These are phyloP conservation scores for Acrasis kona DNA, from an alignment of 78 protist genomes.

Conservation along the genomic window DNA sequence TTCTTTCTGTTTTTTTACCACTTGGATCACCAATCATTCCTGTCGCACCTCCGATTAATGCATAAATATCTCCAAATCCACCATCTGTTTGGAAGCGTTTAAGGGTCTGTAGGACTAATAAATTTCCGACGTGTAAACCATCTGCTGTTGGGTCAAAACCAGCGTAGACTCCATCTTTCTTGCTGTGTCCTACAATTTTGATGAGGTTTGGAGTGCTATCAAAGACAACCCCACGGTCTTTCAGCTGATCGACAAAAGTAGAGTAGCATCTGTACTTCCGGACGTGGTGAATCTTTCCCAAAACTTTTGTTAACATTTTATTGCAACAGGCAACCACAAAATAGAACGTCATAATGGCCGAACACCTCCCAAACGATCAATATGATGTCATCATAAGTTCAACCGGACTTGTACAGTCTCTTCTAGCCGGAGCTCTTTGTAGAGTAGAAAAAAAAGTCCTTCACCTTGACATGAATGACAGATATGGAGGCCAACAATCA, in stretches of 20 bases:
- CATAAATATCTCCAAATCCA: not conserved
- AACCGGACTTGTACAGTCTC: not conserved
- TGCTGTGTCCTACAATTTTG: too few species aligned
- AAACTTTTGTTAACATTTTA: too few species aligned
- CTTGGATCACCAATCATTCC: conserved; percentile 79
- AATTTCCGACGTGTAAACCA: conserved; percentile 73
- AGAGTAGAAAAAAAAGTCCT: not conserved
- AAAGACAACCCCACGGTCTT: too few species aligned
- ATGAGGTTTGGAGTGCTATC: too few species aligned
- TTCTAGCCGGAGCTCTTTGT: not conserved
- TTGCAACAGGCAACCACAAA: too few species aligned
- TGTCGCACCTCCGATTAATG: conserved; percentile 73
- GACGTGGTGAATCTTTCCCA: too few species aligned
- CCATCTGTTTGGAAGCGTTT: conserved; percentile 27
- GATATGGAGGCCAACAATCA: conserved; percentile 4
- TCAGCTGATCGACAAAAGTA: too few species aligned
- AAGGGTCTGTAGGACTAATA: conserved; percentile 48
- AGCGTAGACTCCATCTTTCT: too few species aligned
- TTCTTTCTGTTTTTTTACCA: conserved; percentile 59
- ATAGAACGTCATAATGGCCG: too few species aligned
- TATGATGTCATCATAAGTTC: not conserved
- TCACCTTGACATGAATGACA: not conserved
- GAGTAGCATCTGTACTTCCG: too few species aligned
- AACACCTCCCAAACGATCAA: too few species aligned
- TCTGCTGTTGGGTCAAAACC: conserved; percentile 88